Percentiles rank a stretch among this genome's conserved stretches.
These are phyloP conservation scores for Massariosphaeria phaeospora DNA, from an alignment of 495 filamentous ascomycete species.

Conservation along the genomic window DNA sequence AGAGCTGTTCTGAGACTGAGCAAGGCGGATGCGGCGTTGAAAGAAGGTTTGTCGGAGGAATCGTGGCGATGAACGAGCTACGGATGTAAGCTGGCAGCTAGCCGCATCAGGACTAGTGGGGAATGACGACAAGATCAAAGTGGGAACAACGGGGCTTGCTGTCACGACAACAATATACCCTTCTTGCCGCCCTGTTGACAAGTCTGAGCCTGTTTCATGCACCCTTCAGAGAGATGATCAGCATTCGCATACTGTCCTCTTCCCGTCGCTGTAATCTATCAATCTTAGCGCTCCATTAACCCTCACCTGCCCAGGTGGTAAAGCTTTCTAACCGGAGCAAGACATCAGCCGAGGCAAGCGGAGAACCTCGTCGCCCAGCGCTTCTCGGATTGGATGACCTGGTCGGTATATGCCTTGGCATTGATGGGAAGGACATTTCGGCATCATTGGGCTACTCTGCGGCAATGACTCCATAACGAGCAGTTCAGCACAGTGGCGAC, in stretches of 20 bases:
- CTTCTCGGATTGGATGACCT: too few species aligned
- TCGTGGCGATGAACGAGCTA: neutral
- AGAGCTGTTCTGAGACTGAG: neutral
- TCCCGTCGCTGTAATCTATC: conserved; percentile 9
- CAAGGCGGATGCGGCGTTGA: conserved; percentile 11
- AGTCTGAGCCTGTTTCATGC: conserved; percentile 9
- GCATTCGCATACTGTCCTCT: neutral
- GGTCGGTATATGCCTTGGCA: too few species aligned
- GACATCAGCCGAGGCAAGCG: too few species aligned
- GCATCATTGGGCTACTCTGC: too few species aligned
- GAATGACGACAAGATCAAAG: neutral
- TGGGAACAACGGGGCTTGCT: neutral
- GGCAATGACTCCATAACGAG: too few species aligned
- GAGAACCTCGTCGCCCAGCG: too few species aligned
- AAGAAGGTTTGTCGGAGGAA: conserved; percentile 25
- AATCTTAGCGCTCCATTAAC: too few species aligned
- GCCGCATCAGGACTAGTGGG: neutral
- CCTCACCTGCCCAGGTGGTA: too few species aligned
- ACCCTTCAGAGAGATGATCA: conserved; percentile 9
- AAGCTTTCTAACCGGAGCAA: too few species aligned
- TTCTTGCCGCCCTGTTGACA: neutral
- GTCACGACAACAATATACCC: neutral
- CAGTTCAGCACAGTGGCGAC: too few species aligned
- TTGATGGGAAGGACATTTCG: too few species aligned
- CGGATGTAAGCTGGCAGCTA: neutral